A percentile compares a stretch with the other conserved stretches of the same genome.
These are phyloP conservation scores for Posidonia oceanica DNA, from an alignment of 116 monocot species.

Conservation along the genomic window DNA sequence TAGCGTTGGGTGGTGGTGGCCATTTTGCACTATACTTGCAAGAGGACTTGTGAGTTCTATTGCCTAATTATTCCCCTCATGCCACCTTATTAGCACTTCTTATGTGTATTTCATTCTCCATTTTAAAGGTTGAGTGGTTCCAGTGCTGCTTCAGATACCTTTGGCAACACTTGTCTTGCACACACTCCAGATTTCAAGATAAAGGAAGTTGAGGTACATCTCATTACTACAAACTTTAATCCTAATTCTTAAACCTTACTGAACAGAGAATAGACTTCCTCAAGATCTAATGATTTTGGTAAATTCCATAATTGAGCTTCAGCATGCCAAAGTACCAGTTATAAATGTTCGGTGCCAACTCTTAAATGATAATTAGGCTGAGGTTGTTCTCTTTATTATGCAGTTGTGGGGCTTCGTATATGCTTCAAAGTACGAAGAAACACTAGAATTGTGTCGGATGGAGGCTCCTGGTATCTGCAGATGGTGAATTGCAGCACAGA, in stretches of 20 bases:
- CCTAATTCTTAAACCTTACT: too few species aligned
- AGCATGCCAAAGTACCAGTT: background rate
- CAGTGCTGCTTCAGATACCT: conserved; percentile 82
- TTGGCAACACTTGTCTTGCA: conserved; percentile 86
- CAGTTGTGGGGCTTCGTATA: conserved; percentile 96
- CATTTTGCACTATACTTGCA: conserved; percentile 96
- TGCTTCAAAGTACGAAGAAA: conserved; percentile 85
- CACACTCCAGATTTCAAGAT: conserved; percentile 68
- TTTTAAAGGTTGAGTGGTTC: conserved; percentile 75
- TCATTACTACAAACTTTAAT: background rate
- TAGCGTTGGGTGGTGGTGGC: conserved; percentile 89
- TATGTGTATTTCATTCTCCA: conserved; percentile 4
- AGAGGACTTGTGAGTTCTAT: conserved; percentile 72
- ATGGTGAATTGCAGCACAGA: conserved; percentile 34
- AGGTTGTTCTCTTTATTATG: conserved; percentile 5
- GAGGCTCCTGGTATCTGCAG: conserved; percentile 78
- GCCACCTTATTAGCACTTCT: background rate
- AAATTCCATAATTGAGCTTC: too few species aligned
- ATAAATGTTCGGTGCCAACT: background rate
- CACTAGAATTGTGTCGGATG: conserved; percentile 35
- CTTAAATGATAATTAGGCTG: too few species aligned
- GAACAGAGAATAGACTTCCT: too few species aligned
- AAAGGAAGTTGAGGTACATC: conserved; percentile 87
- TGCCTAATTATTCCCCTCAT: background rate
- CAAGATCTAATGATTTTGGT: too few species aligned